Evolutionary conservation across 2,329 filamentous ascomycete species (phyloP), one percentile per base, ranked within the genome.

Genomic region (Epicoccum nigrum): DNA sequence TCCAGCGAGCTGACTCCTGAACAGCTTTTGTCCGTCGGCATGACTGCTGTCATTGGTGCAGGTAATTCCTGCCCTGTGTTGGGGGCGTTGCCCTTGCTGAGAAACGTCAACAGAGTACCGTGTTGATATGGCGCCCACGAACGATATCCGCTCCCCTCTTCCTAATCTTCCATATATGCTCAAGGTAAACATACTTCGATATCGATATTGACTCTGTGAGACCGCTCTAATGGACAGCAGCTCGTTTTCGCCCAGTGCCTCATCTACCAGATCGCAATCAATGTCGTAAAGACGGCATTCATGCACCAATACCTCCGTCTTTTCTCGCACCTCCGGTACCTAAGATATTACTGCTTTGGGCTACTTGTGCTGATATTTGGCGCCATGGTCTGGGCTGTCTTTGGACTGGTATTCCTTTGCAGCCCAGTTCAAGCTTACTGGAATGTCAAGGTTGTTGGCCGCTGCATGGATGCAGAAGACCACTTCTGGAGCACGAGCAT

Each of bases 251-350:
- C 62, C 7, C 63, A 68, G 32, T 65, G 62, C 13, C 56, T 69
- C 20, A 41, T 71, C 45, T 73, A 70, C 51, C 65, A 69, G n/a
- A 47, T 66, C 21, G 51, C 62, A 7, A 63, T 66, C 41, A 70
- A 72, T 51, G 45, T 70, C 2, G 59, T 69, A 44, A 73, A 72
- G 52, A 47, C 59, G 1, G 68, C 70, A 2, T 71, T 74, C 41
- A 38, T 65, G 17, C 47, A 65, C 16, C 66, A 73, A 45, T 73
- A 72, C 50, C 34, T 67, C 2, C 60, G 54, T 1, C 47, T 72
- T 39, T 71, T 72, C 47, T 53, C 54, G 11, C 42, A 51, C 2
- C 31, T 54, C 3, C 43, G 16, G 4, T 34, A 43, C 17, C 47
- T 61, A 11, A 45, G 43, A 0, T 49, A 35, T 19, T 23, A 33